A percentile compares a stretch with the other conserved stretches of the same genome.
These are phyloP conservation scores for Lathyrus aphaca DNA, from an alignment of 306 rosid species.

Conservation along the genomic window DNA sequence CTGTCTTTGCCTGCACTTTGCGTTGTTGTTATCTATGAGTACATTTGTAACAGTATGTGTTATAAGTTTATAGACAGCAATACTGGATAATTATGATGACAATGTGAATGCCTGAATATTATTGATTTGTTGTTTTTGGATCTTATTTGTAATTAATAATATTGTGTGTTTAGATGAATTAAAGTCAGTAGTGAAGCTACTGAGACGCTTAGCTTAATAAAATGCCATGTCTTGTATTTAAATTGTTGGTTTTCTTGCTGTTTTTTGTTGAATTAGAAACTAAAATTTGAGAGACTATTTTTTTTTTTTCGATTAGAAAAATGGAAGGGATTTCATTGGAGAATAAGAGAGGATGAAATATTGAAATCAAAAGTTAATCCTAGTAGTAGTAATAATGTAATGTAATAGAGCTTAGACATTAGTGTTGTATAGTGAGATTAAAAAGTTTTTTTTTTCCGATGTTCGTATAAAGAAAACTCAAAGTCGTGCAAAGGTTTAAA, in stretches of 20 bases:
- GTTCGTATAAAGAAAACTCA: too few species aligned
- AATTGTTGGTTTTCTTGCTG: neutral
- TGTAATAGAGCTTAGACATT: neutral
- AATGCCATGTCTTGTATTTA: neutral
- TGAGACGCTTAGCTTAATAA: neutral
- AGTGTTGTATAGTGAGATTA: neutral
- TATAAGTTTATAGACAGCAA: neutral
- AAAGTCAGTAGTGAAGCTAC: neutral
- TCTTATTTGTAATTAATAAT: neutral
- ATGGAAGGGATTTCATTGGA: neutral
- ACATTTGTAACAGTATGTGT: neutral
- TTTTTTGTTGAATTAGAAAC: neutral
- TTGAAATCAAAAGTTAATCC: neutral
- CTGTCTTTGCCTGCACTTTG: too few species aligned
- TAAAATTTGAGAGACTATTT: neutral
- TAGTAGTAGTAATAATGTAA: neutral
- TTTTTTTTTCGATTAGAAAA: neutral
- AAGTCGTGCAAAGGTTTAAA: neutral
- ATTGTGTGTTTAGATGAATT: neutral
- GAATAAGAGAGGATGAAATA: neutral
- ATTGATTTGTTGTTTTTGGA: neutral
- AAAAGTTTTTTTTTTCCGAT: neutral
- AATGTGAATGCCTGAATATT: neutral
- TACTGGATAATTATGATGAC: neutral
- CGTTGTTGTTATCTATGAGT: slow-evolving; percentile 4